phyloP scores from a whole-genome alignment of 805 yeast genomes.

The Tetrapisispora nanseiensis region DNA sequence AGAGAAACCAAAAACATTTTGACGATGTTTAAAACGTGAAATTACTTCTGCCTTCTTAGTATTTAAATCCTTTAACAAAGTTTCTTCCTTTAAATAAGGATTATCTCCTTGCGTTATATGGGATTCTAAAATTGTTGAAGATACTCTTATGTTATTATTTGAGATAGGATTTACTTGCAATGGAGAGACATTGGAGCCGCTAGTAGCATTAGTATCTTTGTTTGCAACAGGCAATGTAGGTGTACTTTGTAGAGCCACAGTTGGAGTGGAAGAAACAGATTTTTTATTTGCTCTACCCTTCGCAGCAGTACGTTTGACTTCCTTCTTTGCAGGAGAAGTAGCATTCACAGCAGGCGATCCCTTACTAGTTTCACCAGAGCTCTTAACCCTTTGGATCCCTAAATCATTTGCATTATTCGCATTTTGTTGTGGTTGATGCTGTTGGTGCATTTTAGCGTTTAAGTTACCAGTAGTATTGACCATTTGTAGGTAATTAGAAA shows the following conservation, averaged over 20 bases:
- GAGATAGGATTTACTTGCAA: conserved; percentile 4
- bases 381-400: background rate
- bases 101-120: conserved; percentile 8
- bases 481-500: conserved; percentile 1
- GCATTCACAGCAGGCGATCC: background rate
- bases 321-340: conserved; percentile 3
- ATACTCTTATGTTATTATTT: background rate
- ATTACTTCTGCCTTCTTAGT: conserved; percentile 25
- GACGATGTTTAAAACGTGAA: conserved; percentile 28
- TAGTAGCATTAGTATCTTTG: background rate
- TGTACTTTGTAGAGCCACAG: background rate
- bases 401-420: background rate
- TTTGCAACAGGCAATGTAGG: background rate
- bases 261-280: background rate
- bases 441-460: background rate
- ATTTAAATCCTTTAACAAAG: conserved; percentile 19
- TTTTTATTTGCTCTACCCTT: conserved; percentile 1
- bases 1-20: conserved; percentile 24
- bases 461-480: background rate
- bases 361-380: background rate
- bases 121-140: background rate
- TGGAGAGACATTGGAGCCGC: background rate
- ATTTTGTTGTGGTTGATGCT: background rate
- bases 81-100: conserved; percentile 27
- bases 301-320: background rate